A percentile compares a stretch with the other conserved stretches of the same genome.
phyloP scores from a whole-genome alignment of 2,329 filamentous ascomycete species.

The Diaporthe citriasiana region DNA sequence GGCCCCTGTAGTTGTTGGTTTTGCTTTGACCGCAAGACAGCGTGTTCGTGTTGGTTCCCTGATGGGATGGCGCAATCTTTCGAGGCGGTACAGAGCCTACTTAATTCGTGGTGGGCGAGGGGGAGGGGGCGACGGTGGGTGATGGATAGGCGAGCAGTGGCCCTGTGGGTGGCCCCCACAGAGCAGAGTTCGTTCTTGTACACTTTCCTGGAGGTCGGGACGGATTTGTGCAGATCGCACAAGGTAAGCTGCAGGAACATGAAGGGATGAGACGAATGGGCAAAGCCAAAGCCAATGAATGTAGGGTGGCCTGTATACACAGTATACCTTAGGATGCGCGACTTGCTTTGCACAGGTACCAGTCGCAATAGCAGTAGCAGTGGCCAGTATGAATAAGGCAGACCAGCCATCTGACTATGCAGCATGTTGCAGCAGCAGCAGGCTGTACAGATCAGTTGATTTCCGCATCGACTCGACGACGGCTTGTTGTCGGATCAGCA shows the following conservation, averaged over 20 bases:
- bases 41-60: background rate
- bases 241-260: slow-evolving; percentile 36
- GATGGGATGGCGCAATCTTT: background rate
- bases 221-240: slow-evolving; percentile 31
- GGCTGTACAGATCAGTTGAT: background rate
- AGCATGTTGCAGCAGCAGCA: background rate
- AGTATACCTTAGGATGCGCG: slow-evolving; percentile 3
- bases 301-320: slow-evolving; percentile 9
- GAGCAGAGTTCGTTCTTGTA: background rate
- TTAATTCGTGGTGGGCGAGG: background rate
- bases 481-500: background rate
- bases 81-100: background rate
- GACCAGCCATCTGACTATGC: too few species aligned
- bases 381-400: background rate
- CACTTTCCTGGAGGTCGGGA: background rate
- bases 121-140: background rate
- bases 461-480: background rate
- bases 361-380: background rate
- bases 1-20: background rate
- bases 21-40: background rate
- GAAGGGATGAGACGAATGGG: slow-evolving; percentile 1
- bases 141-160: background rate
- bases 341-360: background rate
- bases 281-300: slow-evolving; percentile 6
- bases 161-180: slow-evolving; percentile 5